phyloP scores from a whole-genome alignment of 2,329 filamentous ascomycete genomes.

The Aspergillus amoenus region DNA sequence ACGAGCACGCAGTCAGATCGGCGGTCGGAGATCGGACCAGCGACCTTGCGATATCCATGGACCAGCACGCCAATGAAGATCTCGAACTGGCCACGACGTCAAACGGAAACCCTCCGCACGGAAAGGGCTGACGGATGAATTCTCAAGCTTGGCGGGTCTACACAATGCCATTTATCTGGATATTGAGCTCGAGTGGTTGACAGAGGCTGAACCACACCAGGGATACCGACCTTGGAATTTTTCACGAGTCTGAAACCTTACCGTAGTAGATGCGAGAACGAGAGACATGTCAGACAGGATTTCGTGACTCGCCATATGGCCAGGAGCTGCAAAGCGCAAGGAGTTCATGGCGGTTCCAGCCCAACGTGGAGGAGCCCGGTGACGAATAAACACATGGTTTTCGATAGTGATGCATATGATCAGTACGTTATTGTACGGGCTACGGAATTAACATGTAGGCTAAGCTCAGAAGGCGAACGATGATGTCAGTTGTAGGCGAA shows the following conservation, averaged over 20 bases:
- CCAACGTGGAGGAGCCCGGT: no score
- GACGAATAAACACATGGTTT: no score
- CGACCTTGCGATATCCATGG: background rate
- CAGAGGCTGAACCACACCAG: background rate
- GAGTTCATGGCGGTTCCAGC: background rate
- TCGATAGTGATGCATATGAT: background rate
- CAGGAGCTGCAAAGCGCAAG: background rate
- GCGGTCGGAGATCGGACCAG: background rate
- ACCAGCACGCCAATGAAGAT: no score
- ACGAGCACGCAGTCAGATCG: no score
- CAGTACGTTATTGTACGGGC: background rate
- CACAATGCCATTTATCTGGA: background rate
- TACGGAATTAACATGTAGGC: no score
- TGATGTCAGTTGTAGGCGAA: no score
- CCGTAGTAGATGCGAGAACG: background rate
- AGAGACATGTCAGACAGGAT: background rate
- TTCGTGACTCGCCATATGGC: background rate
- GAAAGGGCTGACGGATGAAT: background rate
- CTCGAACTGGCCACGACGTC: background rate
- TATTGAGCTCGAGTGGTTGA: background rate
- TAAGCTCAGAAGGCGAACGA: no score
- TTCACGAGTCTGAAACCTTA: background rate
- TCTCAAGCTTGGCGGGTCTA: background rate
- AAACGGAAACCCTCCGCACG: background rate
- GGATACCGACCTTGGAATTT: background rate